Percentiles rank a stretch among this genome's conserved stretches.
These are phyloP conservation scores for Tetrahymena thermophila DNA, from an alignment of 73 alveolate species.

Conservation along the genomic window DNA sequence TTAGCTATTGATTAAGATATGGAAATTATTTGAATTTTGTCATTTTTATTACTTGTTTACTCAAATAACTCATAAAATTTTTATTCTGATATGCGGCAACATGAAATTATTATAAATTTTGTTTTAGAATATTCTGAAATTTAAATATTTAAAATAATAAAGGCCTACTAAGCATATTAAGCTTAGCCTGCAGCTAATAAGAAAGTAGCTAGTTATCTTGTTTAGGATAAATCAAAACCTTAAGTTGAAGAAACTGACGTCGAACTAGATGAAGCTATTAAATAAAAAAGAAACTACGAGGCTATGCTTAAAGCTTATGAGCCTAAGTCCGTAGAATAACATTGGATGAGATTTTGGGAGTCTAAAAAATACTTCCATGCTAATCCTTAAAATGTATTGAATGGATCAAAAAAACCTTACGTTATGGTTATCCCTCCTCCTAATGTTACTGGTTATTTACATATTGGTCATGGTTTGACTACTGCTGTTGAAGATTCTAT, in stretches of 20 bases:
- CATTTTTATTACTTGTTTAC: too few species aligned
- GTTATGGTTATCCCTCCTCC: conserved; percentile 99
- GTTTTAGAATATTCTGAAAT: not conserved
- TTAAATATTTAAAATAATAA: too few species aligned
- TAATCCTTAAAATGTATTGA: conserved; percentile 63
- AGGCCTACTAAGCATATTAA: not conserved
- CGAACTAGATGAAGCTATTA: not conserved
- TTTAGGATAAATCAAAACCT: not conserved
- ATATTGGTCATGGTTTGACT: conserved; percentile 82
- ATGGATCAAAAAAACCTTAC: conserved; percentile 71
- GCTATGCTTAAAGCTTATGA: conserved; percentile 77
- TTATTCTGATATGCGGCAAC: not conserved
- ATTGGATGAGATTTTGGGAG: conserved; percentile 97
- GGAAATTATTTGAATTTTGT: too few species aligned
- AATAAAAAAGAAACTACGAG: not conserved
- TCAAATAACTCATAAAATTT: not conserved
- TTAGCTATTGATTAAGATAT: too few species aligned
- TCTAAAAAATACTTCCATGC: conserved; percentile 77
- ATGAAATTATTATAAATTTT: too few species aligned
- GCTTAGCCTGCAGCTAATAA: not conserved
- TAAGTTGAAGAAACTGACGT: not conserved
- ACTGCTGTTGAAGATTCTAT: conserved; percentile 88
- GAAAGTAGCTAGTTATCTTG: not conserved
- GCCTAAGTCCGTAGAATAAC: conserved; percentile 84
- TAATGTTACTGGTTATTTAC: conserved; percentile 98